phyloP scores from a whole-genome alignment of 306 rosid species.

The Ziziphus jujuba region DNA sequence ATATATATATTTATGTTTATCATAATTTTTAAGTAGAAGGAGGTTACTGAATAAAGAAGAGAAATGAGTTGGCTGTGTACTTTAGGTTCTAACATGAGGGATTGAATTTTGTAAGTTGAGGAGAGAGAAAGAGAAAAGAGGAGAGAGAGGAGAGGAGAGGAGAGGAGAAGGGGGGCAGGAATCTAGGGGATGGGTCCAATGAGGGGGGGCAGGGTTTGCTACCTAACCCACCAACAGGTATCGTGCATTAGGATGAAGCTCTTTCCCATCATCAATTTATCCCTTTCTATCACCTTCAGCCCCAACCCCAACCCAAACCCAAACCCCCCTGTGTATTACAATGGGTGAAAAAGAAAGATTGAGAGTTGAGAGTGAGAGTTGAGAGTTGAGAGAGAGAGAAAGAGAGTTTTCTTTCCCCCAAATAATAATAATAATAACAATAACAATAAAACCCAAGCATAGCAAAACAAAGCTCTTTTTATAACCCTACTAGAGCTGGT shows the following conservation, averaged over 20 bases:
- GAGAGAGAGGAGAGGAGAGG: too few species aligned
- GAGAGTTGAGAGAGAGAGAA: background rate
- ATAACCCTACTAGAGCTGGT: slow-evolving; percentile 49
- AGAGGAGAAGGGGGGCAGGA: slow-evolving; percentile 56
- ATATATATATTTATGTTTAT: slow-evolving; percentile 16
- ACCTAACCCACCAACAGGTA: slow-evolving; percentile 98
- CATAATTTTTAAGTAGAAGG: slow-evolving; percentile 28
- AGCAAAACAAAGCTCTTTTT: slow-evolving; percentile 31
- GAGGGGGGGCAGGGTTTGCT: slow-evolving; percentile 92
- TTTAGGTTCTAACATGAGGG: slow-evolving; percentile 39
- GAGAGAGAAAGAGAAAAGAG: slow-evolving; percentile 31
- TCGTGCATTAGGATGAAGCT: slow-evolving; percentile 81
- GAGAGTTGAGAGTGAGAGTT: too few species aligned
- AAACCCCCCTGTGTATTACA: too few species aligned
- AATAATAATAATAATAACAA: too few species aligned
- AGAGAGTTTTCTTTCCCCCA: slow-evolving; percentile 13
- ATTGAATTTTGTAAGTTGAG: slow-evolving; percentile 23
- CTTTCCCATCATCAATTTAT: slow-evolving; percentile 74
- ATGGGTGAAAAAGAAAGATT: too few species aligned
- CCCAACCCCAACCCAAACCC: slow-evolving; percentile 7
- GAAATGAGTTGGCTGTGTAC: slow-evolving; percentile 56
- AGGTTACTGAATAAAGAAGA: slow-evolving; percentile 51
- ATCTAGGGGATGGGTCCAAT: slow-evolving; percentile 91
- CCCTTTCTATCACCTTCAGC: slow-evolving; percentile 25
- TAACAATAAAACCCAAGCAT: slow-evolving; percentile 15